Percentiles rank a stretch among this genome's conserved stretches.
phyloP scores from a whole-genome alignment of 2,329 filamentous ascomycete genomes.

The Diaporthe sp. region DNA sequence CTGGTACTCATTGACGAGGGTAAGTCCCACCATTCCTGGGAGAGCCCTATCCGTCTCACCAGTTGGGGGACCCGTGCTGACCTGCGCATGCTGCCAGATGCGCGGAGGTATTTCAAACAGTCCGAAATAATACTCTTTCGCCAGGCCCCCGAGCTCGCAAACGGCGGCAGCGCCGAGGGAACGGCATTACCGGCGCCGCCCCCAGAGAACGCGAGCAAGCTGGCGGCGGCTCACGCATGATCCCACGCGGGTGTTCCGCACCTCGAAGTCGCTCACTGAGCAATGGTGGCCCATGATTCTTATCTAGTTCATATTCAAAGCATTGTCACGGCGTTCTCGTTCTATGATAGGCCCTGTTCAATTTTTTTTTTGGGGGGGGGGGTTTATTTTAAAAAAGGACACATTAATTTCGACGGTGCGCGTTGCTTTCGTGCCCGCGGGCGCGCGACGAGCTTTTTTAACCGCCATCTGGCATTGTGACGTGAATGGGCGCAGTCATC shows the following conservation, averaged over 20 bases:
- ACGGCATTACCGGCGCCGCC: slow-evolving; percentile 52
- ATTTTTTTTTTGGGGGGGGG: too few species aligned
- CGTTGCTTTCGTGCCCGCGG: background rate
- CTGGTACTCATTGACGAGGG: slow-evolving; percentile 96
- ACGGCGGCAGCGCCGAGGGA: slow-evolving; percentile 51
- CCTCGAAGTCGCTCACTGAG: background rate
- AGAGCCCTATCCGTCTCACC: background rate
- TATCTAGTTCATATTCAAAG: slow-evolving; percentile 27
- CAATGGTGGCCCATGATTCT: background rate
- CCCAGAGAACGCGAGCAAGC: slow-evolving; percentile 50
- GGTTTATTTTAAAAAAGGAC: too few species aligned
- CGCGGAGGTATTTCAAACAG: slow-evolving; percentile 98
- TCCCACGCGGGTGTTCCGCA: slow-evolving; percentile 51
- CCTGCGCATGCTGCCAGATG: slow-evolving; percentile 68
- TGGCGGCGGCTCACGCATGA: slow-evolving; percentile 21
- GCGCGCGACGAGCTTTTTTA: too few species aligned
- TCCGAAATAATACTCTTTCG: slow-evolving; percentile 97
- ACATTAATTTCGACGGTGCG: slow-evolving; percentile 10
- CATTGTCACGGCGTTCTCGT: slow-evolving; percentile 34
- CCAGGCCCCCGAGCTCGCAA: slow-evolving; percentile 72
- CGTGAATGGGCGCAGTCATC: background rate
- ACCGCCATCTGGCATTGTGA: background rate
- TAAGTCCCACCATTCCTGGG: slow-evolving; percentile 50
- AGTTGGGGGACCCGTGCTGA: background rate
- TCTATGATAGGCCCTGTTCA: slow-evolving; percentile 9